These are phyloP conservation scores for Arthrinium phaeospermum DNA, from an alignment of 2,329 filamentous ascomycete genomes.

Conservation along the genomic window DNA sequence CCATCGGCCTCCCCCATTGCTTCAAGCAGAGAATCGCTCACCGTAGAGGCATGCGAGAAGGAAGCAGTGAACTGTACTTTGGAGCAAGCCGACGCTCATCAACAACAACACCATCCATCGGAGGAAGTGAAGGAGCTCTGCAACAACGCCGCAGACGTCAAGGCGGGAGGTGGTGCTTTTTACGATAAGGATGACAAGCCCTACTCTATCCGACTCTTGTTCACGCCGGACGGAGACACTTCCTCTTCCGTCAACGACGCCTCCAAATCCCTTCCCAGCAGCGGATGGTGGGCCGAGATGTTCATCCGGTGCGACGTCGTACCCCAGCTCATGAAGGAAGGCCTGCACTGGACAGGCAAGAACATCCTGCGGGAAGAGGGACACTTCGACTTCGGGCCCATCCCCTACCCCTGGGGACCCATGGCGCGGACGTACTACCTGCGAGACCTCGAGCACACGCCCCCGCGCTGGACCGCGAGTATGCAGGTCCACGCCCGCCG, in stretches of 20 bases:
- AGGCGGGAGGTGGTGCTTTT: neutral
- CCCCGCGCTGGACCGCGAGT: neutral
- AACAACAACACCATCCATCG: no score
- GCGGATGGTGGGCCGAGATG: constrained; percentile 8
- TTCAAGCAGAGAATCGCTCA: no score
- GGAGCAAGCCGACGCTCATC: no score
- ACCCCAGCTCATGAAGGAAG: constrained; percentile 13
- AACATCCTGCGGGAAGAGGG: constrained; percentile 1
- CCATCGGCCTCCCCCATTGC: no score
- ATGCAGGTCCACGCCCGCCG: neutral
- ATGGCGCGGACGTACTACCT: neutral
- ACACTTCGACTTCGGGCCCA: neutral
- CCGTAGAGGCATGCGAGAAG: no score
- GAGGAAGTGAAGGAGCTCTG: no score
- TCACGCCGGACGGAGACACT: neutral
- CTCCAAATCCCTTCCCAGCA: neutral
- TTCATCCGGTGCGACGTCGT: constrained; percentile 14
- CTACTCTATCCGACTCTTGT: neutral
- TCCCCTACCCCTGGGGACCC: neutral
- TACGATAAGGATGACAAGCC: neutral
- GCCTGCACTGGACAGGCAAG: neutral
- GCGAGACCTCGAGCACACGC: neutral
- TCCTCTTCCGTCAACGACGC: no score
- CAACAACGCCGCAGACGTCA: no score
- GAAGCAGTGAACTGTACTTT: no score